These are phyloP conservation scores for Aschersonia sp. DNA, from an alignment of 2,329 filamentous ascomycete genomes.

Conservation along the genomic window DNA sequence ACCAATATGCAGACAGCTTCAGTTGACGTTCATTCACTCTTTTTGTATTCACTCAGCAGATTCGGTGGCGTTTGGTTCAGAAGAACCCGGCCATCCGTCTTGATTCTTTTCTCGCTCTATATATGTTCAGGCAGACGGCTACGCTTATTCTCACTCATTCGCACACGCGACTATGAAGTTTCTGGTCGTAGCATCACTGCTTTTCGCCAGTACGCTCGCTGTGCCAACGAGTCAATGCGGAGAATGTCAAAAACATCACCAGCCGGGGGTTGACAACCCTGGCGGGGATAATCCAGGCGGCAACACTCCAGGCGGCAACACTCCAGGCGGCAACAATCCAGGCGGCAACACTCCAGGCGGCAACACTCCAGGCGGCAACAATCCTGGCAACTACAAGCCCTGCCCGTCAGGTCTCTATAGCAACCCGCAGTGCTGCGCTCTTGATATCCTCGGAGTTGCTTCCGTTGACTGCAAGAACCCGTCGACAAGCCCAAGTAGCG, in stretches of 20 bases:
- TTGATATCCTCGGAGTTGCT: constrained; percentile 5
- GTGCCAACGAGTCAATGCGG: constrained; percentile 4
- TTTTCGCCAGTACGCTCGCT: constrained; percentile 6
- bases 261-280: constrained; percentile 1
- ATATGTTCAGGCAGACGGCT: background rate
- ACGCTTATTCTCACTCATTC: background rate
- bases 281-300: constrained; percentile 2
- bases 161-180: constrained; percentile 6
- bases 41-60: background rate
- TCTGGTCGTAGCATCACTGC: constrained; percentile 5
- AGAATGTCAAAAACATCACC: constrained; percentile 1
- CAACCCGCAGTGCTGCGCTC: constrained; percentile 5
- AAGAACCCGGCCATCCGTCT: background rate
- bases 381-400: background rate
- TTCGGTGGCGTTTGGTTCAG: background rate
- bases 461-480: constrained; percentile 4
- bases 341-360: constrained; percentile 1
- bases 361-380: constrained; percentile 1
- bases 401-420: constrained; percentile 4
- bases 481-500: background rate
- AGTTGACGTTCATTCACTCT: background rate
- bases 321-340: constrained; percentile 1
- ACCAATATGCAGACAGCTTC: background rate
- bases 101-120: background rate
- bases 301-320: constrained; percentile 1